phyloP scores from a whole-genome alignment of 176 grass and related monocot genomes.

The Rhynchospora breviuscula region DNA sequence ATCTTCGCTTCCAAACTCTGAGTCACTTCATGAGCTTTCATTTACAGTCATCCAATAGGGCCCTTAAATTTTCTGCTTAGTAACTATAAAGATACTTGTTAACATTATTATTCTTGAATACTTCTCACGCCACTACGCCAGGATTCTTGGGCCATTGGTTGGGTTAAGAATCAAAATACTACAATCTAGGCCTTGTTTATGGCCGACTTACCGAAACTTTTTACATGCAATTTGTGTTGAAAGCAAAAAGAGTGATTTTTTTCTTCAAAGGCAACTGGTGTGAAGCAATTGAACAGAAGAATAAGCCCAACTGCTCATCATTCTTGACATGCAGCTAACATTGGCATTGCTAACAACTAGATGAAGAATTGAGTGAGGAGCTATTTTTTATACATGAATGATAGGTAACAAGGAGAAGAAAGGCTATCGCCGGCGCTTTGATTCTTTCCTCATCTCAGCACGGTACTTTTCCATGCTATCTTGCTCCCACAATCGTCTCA shows the following conservation, averaged over 20 bases:
- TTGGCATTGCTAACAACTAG: neutral
- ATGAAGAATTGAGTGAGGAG: neutral
- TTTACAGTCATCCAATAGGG: too few species aligned
- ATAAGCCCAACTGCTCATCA: neutral
- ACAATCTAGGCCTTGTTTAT: neutral
- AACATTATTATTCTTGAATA: neutral
- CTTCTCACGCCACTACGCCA: too few species aligned
- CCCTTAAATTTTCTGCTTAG: neutral
- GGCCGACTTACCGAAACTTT: neutral
- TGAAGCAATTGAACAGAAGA: neutral
- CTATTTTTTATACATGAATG: neutral
- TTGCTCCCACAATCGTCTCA: conserved; percentile 70
- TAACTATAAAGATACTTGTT: neutral
- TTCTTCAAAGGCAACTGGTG: too few species aligned
- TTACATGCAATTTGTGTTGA: neutral
- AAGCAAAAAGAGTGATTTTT: neutral
- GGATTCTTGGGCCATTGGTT: neutral
- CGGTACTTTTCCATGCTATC: conserved; percentile 74
- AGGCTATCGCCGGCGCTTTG: conserved; percentile 60
- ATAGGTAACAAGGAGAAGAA: neutral
- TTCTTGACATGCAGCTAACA: neutral
- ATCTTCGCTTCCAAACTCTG: too few species aligned
- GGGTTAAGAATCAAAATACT: neutral
- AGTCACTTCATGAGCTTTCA: too few species aligned
- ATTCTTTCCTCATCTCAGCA: conserved; percentile 58